Conservation (phyloP, 176 grass and related monocot genomes). For the Rhipidocladum racemiflorum region DNA sequence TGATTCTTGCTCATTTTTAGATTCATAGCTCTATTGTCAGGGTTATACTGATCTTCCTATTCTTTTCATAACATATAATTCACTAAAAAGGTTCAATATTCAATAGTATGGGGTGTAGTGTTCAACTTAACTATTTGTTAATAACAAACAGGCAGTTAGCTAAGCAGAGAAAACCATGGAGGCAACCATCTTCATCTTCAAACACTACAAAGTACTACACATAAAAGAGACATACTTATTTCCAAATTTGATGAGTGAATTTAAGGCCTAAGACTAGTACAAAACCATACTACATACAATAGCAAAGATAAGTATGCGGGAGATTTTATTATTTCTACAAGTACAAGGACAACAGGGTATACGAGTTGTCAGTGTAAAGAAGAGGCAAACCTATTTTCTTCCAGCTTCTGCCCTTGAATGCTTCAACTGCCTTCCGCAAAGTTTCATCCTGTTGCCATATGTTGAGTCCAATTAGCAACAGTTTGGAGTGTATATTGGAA, state of each 20-base stretch:
- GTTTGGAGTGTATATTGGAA: background rate
- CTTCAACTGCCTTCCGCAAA: conserved; percentile 74
- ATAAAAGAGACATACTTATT: background rate
- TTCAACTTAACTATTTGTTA: background rate
- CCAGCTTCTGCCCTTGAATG: conserved; percentile 93
- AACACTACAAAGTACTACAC: background rate
- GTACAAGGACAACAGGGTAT: background rate
- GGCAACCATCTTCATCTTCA: background rate
- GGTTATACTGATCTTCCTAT: background rate
- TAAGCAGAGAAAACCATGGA: background rate
- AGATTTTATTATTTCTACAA: background rate
- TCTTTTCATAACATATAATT: background rate
- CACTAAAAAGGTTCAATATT: background rate
- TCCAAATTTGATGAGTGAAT: background rate
- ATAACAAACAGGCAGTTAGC: background rate
- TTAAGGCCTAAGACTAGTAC: background rate
- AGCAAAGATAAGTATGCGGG: background rate
- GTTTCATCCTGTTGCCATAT: conserved; percentile 79
- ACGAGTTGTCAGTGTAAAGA: conserved; percentile 1
- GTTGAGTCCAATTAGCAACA: conserved; percentile 29
- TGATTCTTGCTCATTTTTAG: conserved; percentile 1
- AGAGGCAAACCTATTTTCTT: conserved; percentile 87
- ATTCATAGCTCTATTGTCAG: background rate
- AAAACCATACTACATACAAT: background rate
- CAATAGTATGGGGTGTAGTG: background rate